Base-by-base conservation (phyloP, 2,329 filamentous ascomycete species). In the Aureobasidium sp. region DNA sequence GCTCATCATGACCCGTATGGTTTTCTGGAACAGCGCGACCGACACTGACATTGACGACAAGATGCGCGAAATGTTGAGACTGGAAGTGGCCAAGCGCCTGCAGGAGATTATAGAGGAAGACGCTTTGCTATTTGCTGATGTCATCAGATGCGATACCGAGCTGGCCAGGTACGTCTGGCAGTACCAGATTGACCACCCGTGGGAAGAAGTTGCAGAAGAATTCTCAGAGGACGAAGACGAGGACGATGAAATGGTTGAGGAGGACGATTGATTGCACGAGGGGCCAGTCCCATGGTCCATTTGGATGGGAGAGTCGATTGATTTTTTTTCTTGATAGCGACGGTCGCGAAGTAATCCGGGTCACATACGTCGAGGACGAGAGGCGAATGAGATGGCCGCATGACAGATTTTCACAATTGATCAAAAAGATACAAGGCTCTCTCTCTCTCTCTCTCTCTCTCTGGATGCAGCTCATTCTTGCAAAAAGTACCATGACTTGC, bases 1-100 rank as follows among this genome's bases (percentile, higher is more conserved):
- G 6, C 51, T 53, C 17, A 30, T 47, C 10, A 6, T 53, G 14
- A 47, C 51, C 6, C 22, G 40, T 12, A 30, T 53, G 39, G 17
- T 53, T 2, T 47, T 29, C 25, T 53, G 22, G 32, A 32, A 45
- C 10, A 6, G 21, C 2, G 11, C 22, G 6, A 12, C 24, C 11
- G 29, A 25, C 1, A 21, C 30, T 7, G 25, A 40, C 12, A 44
- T 44, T 10, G 51, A 53, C 21, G n/a, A n/a, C 7, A 47, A 38
- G n/a, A 45, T 53, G 51, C 39, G 40, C 8, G 8, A 14, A 1
- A 39, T 38, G 51, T 11, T 53, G 4, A 38, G 14, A 12, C n/a
- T 14, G 7, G 39, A 45, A 2, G 8, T 49, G 4, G 45, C 45
- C 3, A 11, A 14, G 3, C 45, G 45, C 3, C 6, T 29, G 14